These are phyloP conservation scores for Colletotrichum karsti DNA, from an alignment of 2,329 filamentous ascomycete species.

Conservation along the genomic window DNA sequence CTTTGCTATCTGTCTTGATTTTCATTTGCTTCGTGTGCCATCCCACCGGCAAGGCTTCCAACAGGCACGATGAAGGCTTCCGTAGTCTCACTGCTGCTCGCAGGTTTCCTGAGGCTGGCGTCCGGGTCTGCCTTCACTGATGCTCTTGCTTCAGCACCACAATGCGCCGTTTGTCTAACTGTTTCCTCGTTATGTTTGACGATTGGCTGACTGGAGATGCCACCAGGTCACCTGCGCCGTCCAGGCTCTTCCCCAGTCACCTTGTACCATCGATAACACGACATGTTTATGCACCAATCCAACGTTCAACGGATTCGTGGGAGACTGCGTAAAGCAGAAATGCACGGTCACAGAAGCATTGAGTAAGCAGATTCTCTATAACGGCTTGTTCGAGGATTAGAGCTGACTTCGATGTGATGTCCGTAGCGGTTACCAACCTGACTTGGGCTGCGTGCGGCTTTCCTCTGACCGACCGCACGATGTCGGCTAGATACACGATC, in stretches of 20 bases:
- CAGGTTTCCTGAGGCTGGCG: not conserved
- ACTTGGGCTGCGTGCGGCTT: not conserved
- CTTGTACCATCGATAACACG: not conserved
- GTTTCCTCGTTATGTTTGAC: not conserved
- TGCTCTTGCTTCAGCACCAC: not conserved
- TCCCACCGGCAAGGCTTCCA: not conserved
- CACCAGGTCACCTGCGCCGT: not conserved
- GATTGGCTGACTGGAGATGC: not conserved
- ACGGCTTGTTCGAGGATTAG: too few species aligned
- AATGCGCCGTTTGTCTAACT: not conserved
- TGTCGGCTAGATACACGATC: not conserved
- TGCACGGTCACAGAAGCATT: not conserved
- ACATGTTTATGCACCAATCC: slow-evolving; percentile 2
- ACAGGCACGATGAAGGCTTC: not conserved
- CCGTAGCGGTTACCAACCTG: not conserved
- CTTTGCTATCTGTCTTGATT: not conserved
- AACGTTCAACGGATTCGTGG: not conserved
- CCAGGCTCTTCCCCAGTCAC: not conserved
- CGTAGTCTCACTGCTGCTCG: not conserved
- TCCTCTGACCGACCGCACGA: not conserved
- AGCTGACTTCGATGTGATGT: not conserved
- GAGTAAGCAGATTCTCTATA: not conserved
- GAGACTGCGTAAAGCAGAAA: not conserved
- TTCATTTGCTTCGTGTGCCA: not conserved
- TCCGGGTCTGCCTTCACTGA: not conserved